phyloP scores from a whole-genome alignment of 75 land plant genomes.

The Pseudotsuga menziesii region DNA sequence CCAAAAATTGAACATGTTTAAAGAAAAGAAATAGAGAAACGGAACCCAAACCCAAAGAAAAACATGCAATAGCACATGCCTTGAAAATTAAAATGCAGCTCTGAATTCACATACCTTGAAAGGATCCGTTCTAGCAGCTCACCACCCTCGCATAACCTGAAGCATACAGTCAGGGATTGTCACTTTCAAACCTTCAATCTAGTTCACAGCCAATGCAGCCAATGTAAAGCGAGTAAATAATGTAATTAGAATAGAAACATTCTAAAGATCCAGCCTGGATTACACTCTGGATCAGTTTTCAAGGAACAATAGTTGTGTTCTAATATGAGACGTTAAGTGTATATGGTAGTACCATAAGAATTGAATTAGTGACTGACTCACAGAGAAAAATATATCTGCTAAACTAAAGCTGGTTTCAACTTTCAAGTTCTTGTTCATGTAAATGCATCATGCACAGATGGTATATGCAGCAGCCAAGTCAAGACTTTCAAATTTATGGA shows the following conservation, averaged over 20 bases:
- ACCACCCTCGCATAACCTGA: conserved; percentile 78
- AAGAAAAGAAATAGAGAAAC: not conserved
- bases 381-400: not conserved
- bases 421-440: too few species aligned
- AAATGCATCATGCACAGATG: not conserved
- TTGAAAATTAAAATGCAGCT: not conserved
- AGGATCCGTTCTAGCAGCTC: conserved; percentile 73
- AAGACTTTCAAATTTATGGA: not conserved
- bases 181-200: not conserved
- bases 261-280: not conserved
- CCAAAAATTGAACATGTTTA: not conserved
- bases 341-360: not conserved
- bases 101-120: conserved; percentile 34
- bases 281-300: not conserved
- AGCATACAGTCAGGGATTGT: conserved; percentile 1
- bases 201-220: not conserved
- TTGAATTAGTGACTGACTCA: not conserved
- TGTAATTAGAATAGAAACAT: not conserved
- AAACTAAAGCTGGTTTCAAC: not conserved
- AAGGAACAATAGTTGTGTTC: not conserved
- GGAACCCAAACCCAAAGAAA: not conserved
- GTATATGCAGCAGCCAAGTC: not conserved
- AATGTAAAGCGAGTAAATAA: not conserved
- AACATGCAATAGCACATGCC: not conserved
- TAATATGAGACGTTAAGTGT: not conserved